Conservation (phyloP, 768 basidiomycete species). For the Xerocomus brunneocitrinus region DNA sequence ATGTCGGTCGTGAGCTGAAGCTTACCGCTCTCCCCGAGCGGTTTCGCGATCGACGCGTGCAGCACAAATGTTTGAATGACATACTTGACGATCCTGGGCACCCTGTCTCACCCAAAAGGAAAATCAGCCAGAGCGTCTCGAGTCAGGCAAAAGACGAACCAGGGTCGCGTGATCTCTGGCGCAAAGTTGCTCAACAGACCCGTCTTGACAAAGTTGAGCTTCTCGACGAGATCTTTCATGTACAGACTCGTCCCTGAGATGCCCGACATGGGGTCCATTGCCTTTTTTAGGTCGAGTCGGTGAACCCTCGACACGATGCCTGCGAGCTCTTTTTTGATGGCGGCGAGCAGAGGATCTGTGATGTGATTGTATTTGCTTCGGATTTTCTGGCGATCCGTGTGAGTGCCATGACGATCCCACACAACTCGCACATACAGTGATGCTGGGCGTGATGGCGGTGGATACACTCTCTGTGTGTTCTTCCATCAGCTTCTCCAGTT, state of each 20-base stretch:
- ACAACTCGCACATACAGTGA: constrained; percentile 46
- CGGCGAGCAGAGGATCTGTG: constrained; percentile 55
- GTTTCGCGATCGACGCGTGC: constrained; percentile 90
- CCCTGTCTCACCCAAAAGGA: constrained; percentile 37
- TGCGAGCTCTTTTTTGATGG: constrained; percentile 76
- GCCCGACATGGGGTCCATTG: constrained; percentile 58
- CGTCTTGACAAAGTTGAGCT: constrained; percentile 67
- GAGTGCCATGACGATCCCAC: neutral
- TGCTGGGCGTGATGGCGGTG: constrained; percentile 47
- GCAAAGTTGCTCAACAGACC: constrained; percentile 76
- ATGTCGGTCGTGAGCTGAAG: constrained; percentile 93
- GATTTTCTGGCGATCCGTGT: constrained; percentile 19
- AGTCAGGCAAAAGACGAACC: constrained; percentile 41
- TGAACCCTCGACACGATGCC: constrained; percentile 81
- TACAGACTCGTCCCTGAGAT: constrained; percentile 62
- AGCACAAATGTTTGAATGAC: constrained; percentile 84
- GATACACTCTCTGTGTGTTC: constrained; percentile 40
- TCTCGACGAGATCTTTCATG: constrained; percentile 83
- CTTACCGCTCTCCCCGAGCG: constrained; percentile 89
- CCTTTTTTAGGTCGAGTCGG: constrained; percentile 74
- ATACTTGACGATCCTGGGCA: constrained; percentile 64
- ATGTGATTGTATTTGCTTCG: constrained; percentile 46
- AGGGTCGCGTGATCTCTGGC: constrained; percentile 66
- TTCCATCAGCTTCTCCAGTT: constrained; percentile 21
- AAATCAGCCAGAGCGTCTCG: constrained; percentile 1